Evolutionary conservation across 352 stramenopile genomes (phyloP), one percentile per base, ranked within the genome.

Genomic region (Bremia lactucae): DNA sequence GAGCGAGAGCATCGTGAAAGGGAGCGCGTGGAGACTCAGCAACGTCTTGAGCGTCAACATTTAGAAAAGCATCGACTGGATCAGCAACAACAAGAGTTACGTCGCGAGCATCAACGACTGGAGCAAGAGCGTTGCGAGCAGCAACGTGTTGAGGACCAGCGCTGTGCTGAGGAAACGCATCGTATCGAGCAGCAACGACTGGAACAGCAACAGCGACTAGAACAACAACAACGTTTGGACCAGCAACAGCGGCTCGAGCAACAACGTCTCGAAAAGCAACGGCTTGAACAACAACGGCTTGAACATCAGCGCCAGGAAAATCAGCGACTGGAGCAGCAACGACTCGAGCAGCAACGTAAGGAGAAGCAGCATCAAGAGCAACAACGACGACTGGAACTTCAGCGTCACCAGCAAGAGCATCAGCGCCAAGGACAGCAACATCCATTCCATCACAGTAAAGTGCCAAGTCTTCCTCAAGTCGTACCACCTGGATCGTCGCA

Each of bases 391-490:
- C 31, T 60, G n/a, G 51, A 65, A 28, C 46, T 58, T 31, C 58
- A 64, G 38, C 45, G 47, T 2, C 59, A 36, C 14, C 59, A 65
- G 29, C 59, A 69, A 13, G 49, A 62, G 21, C 52, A 65, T 26
- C 55, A 61, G 36, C 55, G 42, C 3, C 59, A 68, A 58, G 52
- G 62, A 51, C 59, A 69, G n/a, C 28, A 33, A 33, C n/a, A 3
- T n/a, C 28, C 62, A 39, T 63, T 72, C 42, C 53, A 66, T 14
- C 62, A 40, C 25, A 50, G 44, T 19, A 72, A 72, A 34, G 15
- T 51, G 34, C 38, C 56, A 20, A 65, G 35, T 29, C 58, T 66
- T 11, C 53, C 62, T 18, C 62, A 72, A 48, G 59, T 68, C 16
- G 41, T 28, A n/a, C 42, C 36, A 7, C 41, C 53, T 28, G 44